Evolutionary conservation across 352 stramenopile species (phyloP).

Genomic region (Pythium volutum): DNA sequence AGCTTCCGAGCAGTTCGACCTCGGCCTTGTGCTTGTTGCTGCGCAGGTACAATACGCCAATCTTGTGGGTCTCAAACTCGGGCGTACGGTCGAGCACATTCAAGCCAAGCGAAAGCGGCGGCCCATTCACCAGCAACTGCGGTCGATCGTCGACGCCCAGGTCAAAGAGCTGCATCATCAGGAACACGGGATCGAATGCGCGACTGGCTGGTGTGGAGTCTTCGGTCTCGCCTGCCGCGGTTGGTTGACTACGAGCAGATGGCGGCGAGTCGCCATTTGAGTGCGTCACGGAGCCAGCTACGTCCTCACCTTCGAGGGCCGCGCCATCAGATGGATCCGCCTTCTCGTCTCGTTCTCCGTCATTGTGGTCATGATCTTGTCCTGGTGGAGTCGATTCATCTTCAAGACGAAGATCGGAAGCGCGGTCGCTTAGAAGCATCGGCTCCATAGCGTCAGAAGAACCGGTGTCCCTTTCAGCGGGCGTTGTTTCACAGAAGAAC

Average conservation of each 20-base stretch:
- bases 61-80: conserved; percentile 85
- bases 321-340: not conserved
- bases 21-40: conserved; percentile 57
- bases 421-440: conserved; percentile 10
- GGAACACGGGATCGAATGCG: conserved; percentile 51
- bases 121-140: conserved; percentile 55
- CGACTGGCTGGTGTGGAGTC: not conserved
- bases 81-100: conserved; percentile 80
- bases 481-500: conserved; percentile 55
- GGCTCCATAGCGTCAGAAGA: conserved; percentile 5
- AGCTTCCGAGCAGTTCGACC: conserved; percentile 64
- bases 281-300: not conserved
- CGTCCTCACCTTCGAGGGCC: not conserved
- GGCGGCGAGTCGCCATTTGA: not conserved
- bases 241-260: not conserved
- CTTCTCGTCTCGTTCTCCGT: not conserved
- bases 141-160: conserved; percentile 50
- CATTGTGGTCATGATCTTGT: not conserved
- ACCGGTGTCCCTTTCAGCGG: not conserved
- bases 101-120: conserved; percentile 53
- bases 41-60: conserved; percentile 75
- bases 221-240: not conserved
- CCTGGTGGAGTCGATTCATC: not conserved
- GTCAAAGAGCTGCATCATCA: conserved; percentile 87
- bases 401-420: not conserved